phyloP scores from a whole-genome alignment of 1,284 basidiomycete genomes.

The Lentinula novae-zelandiae region DNA sequence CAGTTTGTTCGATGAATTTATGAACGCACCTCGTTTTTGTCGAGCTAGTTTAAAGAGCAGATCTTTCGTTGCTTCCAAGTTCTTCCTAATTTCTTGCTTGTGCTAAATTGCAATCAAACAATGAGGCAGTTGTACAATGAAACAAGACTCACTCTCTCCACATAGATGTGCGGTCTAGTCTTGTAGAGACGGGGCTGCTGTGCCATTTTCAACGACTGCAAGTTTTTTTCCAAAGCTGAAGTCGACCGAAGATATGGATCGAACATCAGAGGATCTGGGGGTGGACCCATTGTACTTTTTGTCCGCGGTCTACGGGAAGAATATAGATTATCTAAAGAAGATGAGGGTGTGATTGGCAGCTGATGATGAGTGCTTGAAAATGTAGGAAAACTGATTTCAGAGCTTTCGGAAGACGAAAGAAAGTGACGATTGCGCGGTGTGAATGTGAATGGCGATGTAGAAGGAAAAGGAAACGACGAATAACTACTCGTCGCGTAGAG shows the following conservation, averaged over 20 bases:
- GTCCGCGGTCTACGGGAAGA: conserved; percentile 10
- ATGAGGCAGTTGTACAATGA: not conserved
- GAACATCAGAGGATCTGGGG: conserved; percentile 1
- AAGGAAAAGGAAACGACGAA: conserved; percentile 2
- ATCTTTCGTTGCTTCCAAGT: conserved; percentile 9
- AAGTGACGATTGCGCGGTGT: not conserved
- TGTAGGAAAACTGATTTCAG: conserved; percentile 3
- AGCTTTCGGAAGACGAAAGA: not conserved
- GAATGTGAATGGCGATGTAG: not conserved
- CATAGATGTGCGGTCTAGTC: conserved; percentile 11
- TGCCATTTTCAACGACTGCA: not conserved
- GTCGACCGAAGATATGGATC: not conserved
- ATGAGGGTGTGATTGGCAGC: conserved; percentile 5
- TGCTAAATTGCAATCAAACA: not conserved
- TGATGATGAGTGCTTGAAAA: not conserved
- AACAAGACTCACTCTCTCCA: not conserved
- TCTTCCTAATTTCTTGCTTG: conserved; percentile 9
- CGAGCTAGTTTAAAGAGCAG: conserved; percentile 7
- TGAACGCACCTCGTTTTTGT: conserved; percentile 4
- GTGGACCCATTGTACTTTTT: conserved; percentile 12
- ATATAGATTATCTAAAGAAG: conserved; percentile 5
- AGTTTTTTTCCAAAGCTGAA: not conserved
- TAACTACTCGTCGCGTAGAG: not conserved
- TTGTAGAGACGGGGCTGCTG: conserved; percentile 2
- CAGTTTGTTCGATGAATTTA: not conserved